Percentiles rank a stretch among this genome's conserved stretches.
Conservation (phyloP, 306 rosid genomes). For the Malus fusca region DNA sequence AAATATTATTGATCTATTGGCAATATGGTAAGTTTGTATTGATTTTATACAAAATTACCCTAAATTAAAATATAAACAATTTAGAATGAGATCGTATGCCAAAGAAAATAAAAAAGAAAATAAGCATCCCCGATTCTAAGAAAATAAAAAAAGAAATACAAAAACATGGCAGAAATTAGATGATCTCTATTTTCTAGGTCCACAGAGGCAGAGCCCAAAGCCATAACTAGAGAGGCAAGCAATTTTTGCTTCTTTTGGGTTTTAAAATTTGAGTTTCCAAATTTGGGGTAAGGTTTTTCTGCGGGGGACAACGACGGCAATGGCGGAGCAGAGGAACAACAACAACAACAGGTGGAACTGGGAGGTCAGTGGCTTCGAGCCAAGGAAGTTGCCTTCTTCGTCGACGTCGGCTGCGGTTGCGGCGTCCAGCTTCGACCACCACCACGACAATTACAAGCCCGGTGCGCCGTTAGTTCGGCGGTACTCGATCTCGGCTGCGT, state of each 20-base stretch:
- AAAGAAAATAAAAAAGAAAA: no score
- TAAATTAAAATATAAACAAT: no score
- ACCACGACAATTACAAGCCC: conserved; percentile 38
- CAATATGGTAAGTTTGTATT: no score
- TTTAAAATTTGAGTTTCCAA: not conserved
- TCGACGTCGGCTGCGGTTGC: not conserved
- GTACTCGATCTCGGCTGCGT: conserved; percentile 64
- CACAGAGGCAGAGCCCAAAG: not conserved
- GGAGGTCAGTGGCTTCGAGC: conserved; percentile 94
- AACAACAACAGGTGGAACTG: conserved; percentile 73
- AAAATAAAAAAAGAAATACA: not conserved
- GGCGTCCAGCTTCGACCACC: conserved; percentile 28
- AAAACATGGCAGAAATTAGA: conserved; percentile 11
- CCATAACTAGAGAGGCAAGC: not conserved
- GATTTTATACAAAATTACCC: no score
- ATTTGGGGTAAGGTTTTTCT: conserved; percentile 15
- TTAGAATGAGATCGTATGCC: no score
- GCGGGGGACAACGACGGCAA: conserved; percentile 14
- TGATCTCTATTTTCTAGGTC: conserved; percentile 17
- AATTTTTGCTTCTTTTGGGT: not conserved
- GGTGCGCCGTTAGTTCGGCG: conserved; percentile 22
- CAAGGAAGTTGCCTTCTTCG: conserved; percentile 55
- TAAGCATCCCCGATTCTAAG: no score
- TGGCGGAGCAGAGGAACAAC: conserved; percentile 67
- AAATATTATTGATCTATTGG: no score